Percentiles rank a stretch among this genome's conserved stretches.
Conservation (phyloP, 495 filamentous ascomycete species). For the Neurospora tetraspora region DNA sequence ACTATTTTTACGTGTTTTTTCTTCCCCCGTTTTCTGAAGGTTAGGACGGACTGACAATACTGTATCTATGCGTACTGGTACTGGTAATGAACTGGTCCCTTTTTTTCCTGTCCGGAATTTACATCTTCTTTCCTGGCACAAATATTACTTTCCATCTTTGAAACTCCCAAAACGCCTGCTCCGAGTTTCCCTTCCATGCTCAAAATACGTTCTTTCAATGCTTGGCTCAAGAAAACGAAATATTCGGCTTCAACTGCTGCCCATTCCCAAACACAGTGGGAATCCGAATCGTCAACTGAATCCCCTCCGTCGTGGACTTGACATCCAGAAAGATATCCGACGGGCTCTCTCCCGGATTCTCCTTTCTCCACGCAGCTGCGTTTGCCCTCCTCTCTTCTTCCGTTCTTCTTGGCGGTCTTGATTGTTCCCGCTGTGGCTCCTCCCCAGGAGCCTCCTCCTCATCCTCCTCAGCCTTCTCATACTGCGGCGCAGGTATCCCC, state of each 20-base stretch:
- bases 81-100: too few relatives aligned
- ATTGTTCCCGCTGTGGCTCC: slow-evolving; percentile 2
- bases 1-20: background rate
- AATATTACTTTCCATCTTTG: background rate
- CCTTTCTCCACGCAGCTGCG: slow-evolving; percentile 28
- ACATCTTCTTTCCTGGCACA: too few relatives aligned
- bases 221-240: slow-evolving; percentile 20
- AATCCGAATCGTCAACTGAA: slow-evolving; percentile 41
- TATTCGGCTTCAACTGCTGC: slow-evolving; percentile 21
- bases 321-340: slow-evolving; percentile 44
- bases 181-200: background rate
- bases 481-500: slow-evolving; percentile 5
- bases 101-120: too few relatives aligned
- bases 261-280: slow-evolving; percentile 35
- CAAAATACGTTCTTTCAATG: background rate
- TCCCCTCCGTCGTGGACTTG: slow-evolving; percentile 41
- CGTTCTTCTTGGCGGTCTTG: slow-evolving; percentile 11
- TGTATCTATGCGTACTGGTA: background rate
- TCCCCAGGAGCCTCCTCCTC: background rate
- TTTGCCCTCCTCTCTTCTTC: slow-evolving; percentile 28
- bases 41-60: background rate
- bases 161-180: background rate
- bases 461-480: slow-evolving; percentile 4
- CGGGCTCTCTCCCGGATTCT: slow-evolving; percentile 31
- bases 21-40: background rate